Evolutionary conservation across 2,329 filamentous ascomycete genomes (phyloP), one percentile per base, ranked within the genome.

Genomic region (Gnomoniopsis smithogilvyi): DNA sequence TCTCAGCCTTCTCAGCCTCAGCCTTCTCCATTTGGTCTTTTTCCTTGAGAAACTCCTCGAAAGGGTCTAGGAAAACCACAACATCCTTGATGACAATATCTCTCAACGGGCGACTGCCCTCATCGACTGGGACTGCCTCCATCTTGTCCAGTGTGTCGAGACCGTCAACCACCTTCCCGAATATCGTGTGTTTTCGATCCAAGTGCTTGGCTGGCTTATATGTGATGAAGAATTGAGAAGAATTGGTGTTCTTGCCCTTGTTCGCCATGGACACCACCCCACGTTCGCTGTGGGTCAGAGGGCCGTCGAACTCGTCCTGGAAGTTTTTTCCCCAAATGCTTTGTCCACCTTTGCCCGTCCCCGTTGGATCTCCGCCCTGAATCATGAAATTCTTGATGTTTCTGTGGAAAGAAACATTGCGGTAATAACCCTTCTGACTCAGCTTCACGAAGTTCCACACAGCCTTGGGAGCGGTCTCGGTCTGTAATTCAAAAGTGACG

Each of bases 351-450:
- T 91, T 84, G 1, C 95, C 95, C 0, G 92, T 96, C 1, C 94
- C 94, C 0, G 92, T 91, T 0, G 95, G 95, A 70, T 99, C 95
- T 41, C 95, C 95, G 47, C 94, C 94, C 72, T 99, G 95, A 43
- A 99, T 91, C 95, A 99, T 99, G 72, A 99, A 99, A 67, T 90
- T 91, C 59, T 88, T 88, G 67, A 99, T 97, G 71, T 96, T 97
- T 63, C 95, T 87, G 73, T 99, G 95, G 70, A 99, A 99, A 14
- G 82, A 74, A 2, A 96, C 88, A 64, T 84, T 85, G 54, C 85
- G 86, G 77, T 98, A 99, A 74, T 96, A 97, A 1, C 94, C 94
- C 65, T 89, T 91, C 69, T 96, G 90, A 1, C 92, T 86, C 4
- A 99, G 78, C 58, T 90, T 87, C 54, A 96, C 85, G 69, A 99